These are phyloP conservation scores for Eragrostis nindensis DNA, from an alignment of 176 grass and related monocot genomes.

Conservation along the genomic window DNA sequence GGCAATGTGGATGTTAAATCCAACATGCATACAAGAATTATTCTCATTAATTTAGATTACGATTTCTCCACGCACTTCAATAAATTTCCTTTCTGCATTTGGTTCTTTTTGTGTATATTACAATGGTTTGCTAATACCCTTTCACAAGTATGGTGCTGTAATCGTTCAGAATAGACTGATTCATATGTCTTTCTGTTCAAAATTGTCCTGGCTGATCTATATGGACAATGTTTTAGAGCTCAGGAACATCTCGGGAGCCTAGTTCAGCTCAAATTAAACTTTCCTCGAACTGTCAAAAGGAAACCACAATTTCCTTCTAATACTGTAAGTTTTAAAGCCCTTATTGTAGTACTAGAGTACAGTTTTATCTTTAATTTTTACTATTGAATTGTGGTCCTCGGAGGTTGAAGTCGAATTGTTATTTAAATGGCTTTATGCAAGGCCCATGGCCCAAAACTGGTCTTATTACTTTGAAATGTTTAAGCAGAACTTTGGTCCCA, in stretches of 20 bases:
- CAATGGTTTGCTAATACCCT: too few relatives aligned
- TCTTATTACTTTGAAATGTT: conserved; percentile 27
- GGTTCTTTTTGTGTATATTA: too few relatives aligned
- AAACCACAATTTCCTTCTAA: background rate
- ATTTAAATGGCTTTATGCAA: conserved; percentile 22
- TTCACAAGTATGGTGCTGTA: too few relatives aligned
- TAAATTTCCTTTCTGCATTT: too few relatives aligned
- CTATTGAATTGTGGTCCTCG: background rate
- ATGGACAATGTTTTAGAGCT: conserved; percentile 1
- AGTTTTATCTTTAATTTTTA: background rate
- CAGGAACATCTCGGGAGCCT: conserved; percentile 8
- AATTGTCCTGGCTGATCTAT: background rate
- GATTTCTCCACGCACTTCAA: too few relatives aligned
- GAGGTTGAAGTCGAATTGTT: background rate
- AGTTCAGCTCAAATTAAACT: background rate
- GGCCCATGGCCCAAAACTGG: conserved; percentile 36
- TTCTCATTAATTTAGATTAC: too few relatives aligned
- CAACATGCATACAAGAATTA: too few relatives aligned
- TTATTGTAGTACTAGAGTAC: conserved; percentile 10
- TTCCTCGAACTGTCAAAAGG: background rate
- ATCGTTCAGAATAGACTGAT: too few relatives aligned
- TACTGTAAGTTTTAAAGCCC: background rate
- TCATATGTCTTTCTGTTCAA: too few relatives aligned
- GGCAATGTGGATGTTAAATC: too few relatives aligned
- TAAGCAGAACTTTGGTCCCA: conserved; percentile 11